Evolutionary conservation across 2,329 filamentous ascomycete genomes (phyloP), one percentile per base, ranked within the genome.

Genomic region (Hypoxylon sp.): DNA sequence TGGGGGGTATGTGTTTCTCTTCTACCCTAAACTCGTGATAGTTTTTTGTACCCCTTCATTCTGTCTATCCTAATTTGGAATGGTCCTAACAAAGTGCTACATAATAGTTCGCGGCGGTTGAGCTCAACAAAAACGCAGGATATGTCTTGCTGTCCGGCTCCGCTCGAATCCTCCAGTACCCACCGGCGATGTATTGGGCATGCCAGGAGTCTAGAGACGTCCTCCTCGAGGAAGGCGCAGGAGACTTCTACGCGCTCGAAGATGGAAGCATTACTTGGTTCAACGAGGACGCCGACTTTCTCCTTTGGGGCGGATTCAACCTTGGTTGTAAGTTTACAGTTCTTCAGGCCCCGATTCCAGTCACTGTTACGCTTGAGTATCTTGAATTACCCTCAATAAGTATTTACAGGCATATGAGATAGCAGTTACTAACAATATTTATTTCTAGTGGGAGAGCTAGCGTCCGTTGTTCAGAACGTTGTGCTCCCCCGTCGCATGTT

Each of bases 401-500:
- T n/a, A 5, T 17, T 48, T 1, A 7, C 13, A 25, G 19, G n/a
- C 5, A 19, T 41, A 9, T 17, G 14, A 14, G 7, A 43, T 5
- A 13, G 13, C 10, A 14, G 34, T 6, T 28, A 14, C 66, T 68
- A 60, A 68, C 36, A 21, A 30, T 38, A 6, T 5, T 23, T 2
- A 2, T 34, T 43, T 23, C 2, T 46, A 68, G 66, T 68, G 30
- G 66, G 66, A 32, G 49, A 68, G 21, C 13, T 68, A 5, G 28
- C 52, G 2, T 4, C 34, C 4, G 9, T n/a, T 2, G 50, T 68
- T 7, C 48, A 52, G 34, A 63, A 65, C 25, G 59, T 68, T 4
- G 19, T 56, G 9, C 32, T 62, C 19, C 52, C 38, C 0, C 32
- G 13, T 10, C 2, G 13, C 3, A 34, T 50, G 14, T 11, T 58